Base-by-base conservation (phyloP, 345 rosid genomes). In the Pistacia vera region DNA sequence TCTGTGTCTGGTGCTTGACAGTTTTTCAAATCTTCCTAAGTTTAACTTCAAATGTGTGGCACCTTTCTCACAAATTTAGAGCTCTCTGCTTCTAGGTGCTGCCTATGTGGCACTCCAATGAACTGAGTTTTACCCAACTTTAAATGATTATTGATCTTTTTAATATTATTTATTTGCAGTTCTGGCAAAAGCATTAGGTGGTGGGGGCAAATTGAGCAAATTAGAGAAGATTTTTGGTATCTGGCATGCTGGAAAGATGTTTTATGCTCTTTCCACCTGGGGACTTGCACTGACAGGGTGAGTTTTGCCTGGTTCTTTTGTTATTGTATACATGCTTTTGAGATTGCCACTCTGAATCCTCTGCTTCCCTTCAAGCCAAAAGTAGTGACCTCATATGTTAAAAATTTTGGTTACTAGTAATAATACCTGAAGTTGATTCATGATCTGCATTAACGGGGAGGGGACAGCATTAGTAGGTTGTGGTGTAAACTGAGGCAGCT, bases 221-320 rank as follows among this genome's bases (percentile, higher is more conserved):
- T 75, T 91, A 77, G 98, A 91, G 86, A 92, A 77, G 81, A 76
- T 90, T 49, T 77, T 95, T 28, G 83, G 78, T 82, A 88, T 93
- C 78, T 95, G 99, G 98, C 92, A 92, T 79, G 98, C 95, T 12
- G 97, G 98, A 52, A 86, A 80, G 79, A 73, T 92, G 88, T 92
- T 93, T 80, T 93, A 95, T 77, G 70, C 93, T 13, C 80, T 95
- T 30, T 85, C 97, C 57, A 92, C 97, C 3, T 93, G 95, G 98
- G 99, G 98, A 67, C 93, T 95, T 48, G 89, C 98, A 10, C 77
- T 92, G 49, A 86, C 87, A 65, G 98, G 99, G 99, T 95, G 76
- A 74, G 86, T 81, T 33, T 70, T 36, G 25, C 62, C 58, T 52
- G 30, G 48, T 68, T 76, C 20, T 63, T 25, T 11, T 62, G 2